Evolutionary conservation across 768 basidiomycete genomes (phyloP).

Genomic region (Xerocomellus chrysenteron): DNA sequence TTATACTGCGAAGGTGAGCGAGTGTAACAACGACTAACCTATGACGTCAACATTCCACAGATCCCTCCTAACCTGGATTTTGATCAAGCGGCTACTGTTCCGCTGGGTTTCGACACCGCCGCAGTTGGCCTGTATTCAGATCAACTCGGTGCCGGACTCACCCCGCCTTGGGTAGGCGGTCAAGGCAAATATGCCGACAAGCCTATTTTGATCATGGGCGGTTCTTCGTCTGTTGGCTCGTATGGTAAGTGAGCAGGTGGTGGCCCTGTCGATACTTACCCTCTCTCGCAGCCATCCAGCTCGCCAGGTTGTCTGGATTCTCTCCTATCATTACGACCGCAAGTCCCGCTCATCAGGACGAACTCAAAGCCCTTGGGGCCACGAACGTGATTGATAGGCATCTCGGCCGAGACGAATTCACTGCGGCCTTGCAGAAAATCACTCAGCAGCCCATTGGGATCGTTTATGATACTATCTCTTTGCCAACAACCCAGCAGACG

Average conservation of each 20-base stretch:
- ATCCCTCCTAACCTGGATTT: constrained; percentile 45
- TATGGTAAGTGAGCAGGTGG: constrained; percentile 32
- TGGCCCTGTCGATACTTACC: not conserved
- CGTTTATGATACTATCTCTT: constrained; percentile 34
- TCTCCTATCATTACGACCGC: constrained; percentile 43
- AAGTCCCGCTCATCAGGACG: constrained; percentile 28
- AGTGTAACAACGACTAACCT: not conserved
- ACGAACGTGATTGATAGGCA: constrained; percentile 40
- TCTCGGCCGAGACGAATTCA: constrained; percentile 13
- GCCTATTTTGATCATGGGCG: constrained; percentile 50
- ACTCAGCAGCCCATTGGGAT: constrained; percentile 17
- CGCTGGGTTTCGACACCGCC: constrained; percentile 47
- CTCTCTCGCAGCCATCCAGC: constrained; percentile 34
- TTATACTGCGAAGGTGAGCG: constrained; percentile 37
- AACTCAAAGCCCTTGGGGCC: constrained; percentile 39
- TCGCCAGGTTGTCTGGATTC: constrained; percentile 41
- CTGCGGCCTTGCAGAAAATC: constrained; percentile 25
- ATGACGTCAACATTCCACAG: constrained; percentile 24
- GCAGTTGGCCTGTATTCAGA: constrained; percentile 45
- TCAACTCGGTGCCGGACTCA: constrained; percentile 39
- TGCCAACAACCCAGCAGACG: constrained; percentile 34
- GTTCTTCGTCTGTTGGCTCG: constrained; percentile 48
- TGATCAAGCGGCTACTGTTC: constrained; percentile 47
- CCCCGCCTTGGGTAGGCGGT: constrained; percentile 36
- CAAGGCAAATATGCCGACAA: constrained; percentile 38